Evolutionary conservation across 75 land plant genomes (phyloP).

Genomic region (Ceratopteris richardii): DNA sequence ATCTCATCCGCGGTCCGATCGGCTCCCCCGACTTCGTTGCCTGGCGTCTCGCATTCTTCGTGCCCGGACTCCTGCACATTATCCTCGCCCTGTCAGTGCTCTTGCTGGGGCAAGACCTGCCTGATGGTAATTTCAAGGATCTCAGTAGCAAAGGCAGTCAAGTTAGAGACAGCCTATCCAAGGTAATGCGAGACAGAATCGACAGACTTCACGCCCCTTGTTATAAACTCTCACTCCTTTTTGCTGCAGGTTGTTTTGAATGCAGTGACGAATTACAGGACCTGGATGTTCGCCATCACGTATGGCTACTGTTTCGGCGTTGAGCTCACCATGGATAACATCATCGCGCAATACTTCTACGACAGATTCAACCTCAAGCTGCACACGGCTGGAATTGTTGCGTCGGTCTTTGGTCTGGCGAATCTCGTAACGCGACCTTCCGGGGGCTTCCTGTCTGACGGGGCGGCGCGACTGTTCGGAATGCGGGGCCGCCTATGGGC

Average conservation of each 20-base stretch:
- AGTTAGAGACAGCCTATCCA: conserved; percentile 48
- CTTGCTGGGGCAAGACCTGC: conserved; percentile 62
- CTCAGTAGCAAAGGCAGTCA: conserved; percentile 54
- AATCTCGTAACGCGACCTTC: conserved; percentile 53
- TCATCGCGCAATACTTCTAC: too few species aligned
- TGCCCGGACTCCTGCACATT: conserved; percentile 54
- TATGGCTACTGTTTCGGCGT: conserved; percentile 71
- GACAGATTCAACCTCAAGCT: conserved; percentile 57
- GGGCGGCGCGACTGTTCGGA: conserved; percentile 29
- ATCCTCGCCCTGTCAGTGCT: conserved; percentile 54
- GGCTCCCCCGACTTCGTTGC: conserved; percentile 47
- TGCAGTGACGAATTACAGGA: conserved; percentile 59
- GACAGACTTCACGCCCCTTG: too few species aligned
- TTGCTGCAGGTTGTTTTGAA: conserved; percentile 54
- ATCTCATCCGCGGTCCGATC: conserved; percentile 24
- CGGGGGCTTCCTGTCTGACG: conserved; percentile 52
- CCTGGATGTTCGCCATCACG: too few species aligned
- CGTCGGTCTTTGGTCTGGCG: conserved; percentile 60
- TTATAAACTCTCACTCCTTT: too few species aligned
- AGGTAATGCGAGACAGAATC: too few species aligned
- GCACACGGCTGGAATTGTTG: conserved; percentile 56
- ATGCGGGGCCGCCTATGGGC: conserved; percentile 79
- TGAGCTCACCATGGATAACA: conserved; percentile 56
- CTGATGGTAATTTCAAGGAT: conserved; percentile 53
- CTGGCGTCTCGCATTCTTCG: conserved; percentile 70